phyloP scores from a whole-genome alignment of 2,329 filamentous ascomycete species.

The Biscogniauxia sp. region DNA sequence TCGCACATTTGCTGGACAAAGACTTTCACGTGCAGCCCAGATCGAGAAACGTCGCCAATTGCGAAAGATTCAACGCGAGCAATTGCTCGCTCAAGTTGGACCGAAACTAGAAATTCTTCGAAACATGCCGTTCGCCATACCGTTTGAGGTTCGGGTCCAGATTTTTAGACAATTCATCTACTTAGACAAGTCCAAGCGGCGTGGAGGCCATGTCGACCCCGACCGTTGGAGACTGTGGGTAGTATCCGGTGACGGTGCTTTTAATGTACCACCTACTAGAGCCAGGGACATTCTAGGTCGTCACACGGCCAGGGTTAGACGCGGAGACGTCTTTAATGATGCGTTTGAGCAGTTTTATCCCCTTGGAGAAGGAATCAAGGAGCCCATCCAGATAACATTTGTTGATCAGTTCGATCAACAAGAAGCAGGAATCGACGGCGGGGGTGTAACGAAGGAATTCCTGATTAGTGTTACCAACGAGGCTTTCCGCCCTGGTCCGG shows the following conservation, averaged over 20 bases:
- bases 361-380: constrained; percentile 80
- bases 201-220: constrained; percentile 67
- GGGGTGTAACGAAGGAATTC: constrained; percentile 97
- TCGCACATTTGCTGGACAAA: constrained; percentile 49
- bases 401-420: constrained; percentile 82
- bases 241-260: constrained; percentile 38
- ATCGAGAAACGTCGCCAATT: constrained; percentile 65
- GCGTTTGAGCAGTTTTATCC: constrained; percentile 80
- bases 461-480: constrained; percentile 83
- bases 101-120: constrained; percentile 87
- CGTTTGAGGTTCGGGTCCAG: constrained; percentile 84
- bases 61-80: constrained; percentile 64
- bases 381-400: constrained; percentile 95
- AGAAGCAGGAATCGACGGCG: constrained; percentile 94
- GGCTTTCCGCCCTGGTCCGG: constrained; percentile 60
- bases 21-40: constrained; percentile 60
- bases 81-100: constrained; percentile 74
- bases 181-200: constrained; percentile 72
- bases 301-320: constrained; percentile 76
- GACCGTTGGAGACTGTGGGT: constrained; percentile 71
- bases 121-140: constrained; percentile 96
- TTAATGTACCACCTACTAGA: constrained; percentile 18
- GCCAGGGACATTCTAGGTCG: constrained; percentile 45
- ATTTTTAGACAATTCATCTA: constrained; percentile 93
- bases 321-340: constrained; percentile 79